phyloP scores from a whole-genome alignment of 129 eudicot species.

The Lonicera japonica region DNA sequence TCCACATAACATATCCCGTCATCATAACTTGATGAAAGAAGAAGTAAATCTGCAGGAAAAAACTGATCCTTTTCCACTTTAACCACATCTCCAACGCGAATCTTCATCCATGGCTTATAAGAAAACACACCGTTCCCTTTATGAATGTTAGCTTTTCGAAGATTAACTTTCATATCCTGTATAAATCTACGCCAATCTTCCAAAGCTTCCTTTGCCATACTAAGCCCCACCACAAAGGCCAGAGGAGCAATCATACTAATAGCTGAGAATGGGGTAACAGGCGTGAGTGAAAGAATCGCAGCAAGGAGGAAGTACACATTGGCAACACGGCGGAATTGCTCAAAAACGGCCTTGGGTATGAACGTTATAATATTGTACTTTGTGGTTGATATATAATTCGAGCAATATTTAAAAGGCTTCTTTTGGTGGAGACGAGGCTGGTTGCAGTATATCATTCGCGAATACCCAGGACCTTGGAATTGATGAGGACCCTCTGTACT shows the following conservation, averaged over 20 bases:
- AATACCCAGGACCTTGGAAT: conserved; percentile 70
- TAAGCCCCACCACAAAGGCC: conserved; percentile 80
- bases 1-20: conserved; percentile 99
- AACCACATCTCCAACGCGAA: conserved; percentile 83
- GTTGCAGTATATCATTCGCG: conserved; percentile 69
- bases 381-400: conserved; percentile 88
- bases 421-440: conserved; percentile 66
- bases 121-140: conserved; percentile 56
- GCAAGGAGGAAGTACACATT: conserved; percentile 89
- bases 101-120: conserved; percentile 69
- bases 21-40: conserved; percentile 87
- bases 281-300: conserved; percentile 68
- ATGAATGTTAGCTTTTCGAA: conserved; percentile 74
- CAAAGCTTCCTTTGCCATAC: conserved; percentile 90
- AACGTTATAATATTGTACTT: conserved; percentile 78
- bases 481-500: conserved; percentile 49
- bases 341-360: conserved; percentile 88
- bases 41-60: conserved; percentile 92
- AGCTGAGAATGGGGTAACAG: conserved; percentile 74
- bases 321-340: conserved; percentile 97
- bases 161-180: conserved; percentile 94
- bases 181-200: conserved; percentile 95
- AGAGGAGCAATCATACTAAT: conserved; percentile 92
- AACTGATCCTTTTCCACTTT: conserved; percentile 92
- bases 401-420: conserved; percentile 68